A percentile compares a stretch with the other conserved stretches of the same genome.
phyloP scores from a whole-genome alignment of 2,329 filamentous ascomycete genomes.

The Penicillium hesseltinei region DNA sequence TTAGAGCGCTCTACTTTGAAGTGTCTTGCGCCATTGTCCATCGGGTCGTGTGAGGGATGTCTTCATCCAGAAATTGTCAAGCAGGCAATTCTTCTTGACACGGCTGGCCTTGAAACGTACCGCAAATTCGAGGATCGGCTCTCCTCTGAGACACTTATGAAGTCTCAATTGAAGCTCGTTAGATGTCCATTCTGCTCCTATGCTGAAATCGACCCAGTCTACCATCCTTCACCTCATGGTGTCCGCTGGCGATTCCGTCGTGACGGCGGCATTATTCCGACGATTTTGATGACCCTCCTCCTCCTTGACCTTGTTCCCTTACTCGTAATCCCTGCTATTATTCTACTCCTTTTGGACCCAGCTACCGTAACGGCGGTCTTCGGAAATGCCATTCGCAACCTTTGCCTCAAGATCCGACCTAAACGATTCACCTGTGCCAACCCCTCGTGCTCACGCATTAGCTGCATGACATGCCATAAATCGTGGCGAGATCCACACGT shows the following conservation, averaged over 20 bases:
- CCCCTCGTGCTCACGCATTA: constrained; percentile 64
- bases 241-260: constrained; percentile 58
- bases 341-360: constrained; percentile 58
- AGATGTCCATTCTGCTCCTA: constrained; percentile 90
- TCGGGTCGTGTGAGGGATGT: constrained; percentile 68
- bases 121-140: constrained; percentile 75
- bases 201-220: constrained; percentile 79
- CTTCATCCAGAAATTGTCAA: constrained; percentile 68
- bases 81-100: constrained; percentile 68
- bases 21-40: constrained; percentile 73
- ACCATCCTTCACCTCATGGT: constrained; percentile 56
- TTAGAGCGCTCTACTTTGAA: constrained; percentile 69
- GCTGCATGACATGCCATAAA: constrained; percentile 79
- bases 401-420: constrained; percentile 68
- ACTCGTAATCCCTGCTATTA: constrained; percentile 52
- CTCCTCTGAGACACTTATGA: constrained; percentile 70
- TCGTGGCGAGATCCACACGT: constrained; percentile 84
- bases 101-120: constrained; percentile 68
- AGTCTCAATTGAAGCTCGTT: constrained; percentile 71
- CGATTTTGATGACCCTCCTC: constrained; percentile 49
- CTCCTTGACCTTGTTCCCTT: constrained; percentile 47
- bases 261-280: constrained; percentile 51
- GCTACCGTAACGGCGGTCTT: constrained; percentile 53
- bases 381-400: constrained; percentile 60
- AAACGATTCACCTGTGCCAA: constrained; percentile 75